These are phyloP conservation scores for Chalciporus chontae DNA, from an alignment of 768 basidiomycete species.

Conservation along the genomic window DNA sequence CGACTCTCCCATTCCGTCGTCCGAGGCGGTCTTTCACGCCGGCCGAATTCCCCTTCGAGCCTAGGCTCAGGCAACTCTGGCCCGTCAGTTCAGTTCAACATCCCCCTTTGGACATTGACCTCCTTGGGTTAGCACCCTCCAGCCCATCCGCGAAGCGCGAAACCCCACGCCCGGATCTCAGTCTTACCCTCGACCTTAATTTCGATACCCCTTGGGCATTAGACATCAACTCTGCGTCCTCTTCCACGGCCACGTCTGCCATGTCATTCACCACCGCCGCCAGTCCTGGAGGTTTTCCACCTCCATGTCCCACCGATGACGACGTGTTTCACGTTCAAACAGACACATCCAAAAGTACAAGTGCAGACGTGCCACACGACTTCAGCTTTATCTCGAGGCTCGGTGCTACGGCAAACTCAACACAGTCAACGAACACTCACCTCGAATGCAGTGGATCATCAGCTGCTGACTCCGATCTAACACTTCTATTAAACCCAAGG, in stretches of 20 bases:
- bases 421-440: neutral
- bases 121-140: constrained; percentile 7
- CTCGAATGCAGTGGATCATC: constrained; percentile 13
- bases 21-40: constrained; percentile 8
- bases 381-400: constrained; percentile 3
- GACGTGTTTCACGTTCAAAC: constrained; percentile 11
- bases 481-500: constrained; percentile 10
- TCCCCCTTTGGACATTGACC: constrained; percentile 12
- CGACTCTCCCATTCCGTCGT: neutral
- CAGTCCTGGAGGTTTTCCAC: constrained; percentile 9
- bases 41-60: constrained; percentile 17
- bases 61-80: constrained; percentile 8
- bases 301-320: constrained; percentile 9
- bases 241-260: constrained; percentile 6
- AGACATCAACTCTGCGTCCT: constrained; percentile 15
- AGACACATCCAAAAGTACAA: constrained; percentile 3
- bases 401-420: constrained; percentile 6
- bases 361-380: constrained; percentile 6
- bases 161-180: neutral
- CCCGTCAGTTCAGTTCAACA: neutral
- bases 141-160: constrained; percentile 4
- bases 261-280: constrained; percentile 23
- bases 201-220: constrained; percentile 16
- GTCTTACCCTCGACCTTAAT: constrained; percentile 24
- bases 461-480: constrained; percentile 21